phyloP scores from a whole-genome alignment of 306 rosid genomes.

The Gastrolobium villosum region DNA sequence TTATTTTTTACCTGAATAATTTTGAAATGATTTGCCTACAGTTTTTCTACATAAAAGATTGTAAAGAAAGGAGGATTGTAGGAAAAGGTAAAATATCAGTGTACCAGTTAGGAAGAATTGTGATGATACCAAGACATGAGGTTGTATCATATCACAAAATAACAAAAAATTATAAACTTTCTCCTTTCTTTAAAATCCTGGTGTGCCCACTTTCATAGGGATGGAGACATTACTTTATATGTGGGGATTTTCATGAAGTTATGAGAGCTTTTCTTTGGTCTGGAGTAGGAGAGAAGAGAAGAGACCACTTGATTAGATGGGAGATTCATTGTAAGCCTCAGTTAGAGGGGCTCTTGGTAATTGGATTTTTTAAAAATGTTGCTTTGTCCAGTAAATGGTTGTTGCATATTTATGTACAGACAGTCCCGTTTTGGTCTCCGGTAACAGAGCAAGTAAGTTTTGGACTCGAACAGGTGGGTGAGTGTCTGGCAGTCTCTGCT shows the following conservation, averaged over 20 bases:
- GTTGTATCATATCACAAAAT: neutral
- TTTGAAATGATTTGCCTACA: too few relatives aligned
- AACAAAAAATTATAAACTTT: slow-evolving; percentile 19
- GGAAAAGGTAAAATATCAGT: neutral
- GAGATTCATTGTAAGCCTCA: neutral
- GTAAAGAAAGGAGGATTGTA: slow-evolving; percentile 2
- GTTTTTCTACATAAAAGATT: too few relatives aligned
- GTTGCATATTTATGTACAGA: too few relatives aligned
- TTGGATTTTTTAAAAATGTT: too few relatives aligned
- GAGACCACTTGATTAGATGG: slow-evolving; percentile 2
- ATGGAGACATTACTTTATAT: neutral
- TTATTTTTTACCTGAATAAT: too few relatives aligned
- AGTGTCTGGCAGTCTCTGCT: too few relatives aligned
- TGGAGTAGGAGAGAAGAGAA: slow-evolving; percentile 21
- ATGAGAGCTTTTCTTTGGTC: slow-evolving; percentile 7
- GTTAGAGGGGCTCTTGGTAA: too few relatives aligned
- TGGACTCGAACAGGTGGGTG: too few relatives aligned
- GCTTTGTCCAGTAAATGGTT: too few relatives aligned
- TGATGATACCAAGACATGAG: neutral
- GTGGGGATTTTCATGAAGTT: neutral
- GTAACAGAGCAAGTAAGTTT: too few relatives aligned
- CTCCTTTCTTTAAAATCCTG: neutral
- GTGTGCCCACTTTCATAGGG: neutral
- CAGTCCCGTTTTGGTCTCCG: too few relatives aligned
- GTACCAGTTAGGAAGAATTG: neutral